phyloP scores from a whole-genome alignment of 1,284 basidiomycete species.

The Sutorius eximius region DNA sequence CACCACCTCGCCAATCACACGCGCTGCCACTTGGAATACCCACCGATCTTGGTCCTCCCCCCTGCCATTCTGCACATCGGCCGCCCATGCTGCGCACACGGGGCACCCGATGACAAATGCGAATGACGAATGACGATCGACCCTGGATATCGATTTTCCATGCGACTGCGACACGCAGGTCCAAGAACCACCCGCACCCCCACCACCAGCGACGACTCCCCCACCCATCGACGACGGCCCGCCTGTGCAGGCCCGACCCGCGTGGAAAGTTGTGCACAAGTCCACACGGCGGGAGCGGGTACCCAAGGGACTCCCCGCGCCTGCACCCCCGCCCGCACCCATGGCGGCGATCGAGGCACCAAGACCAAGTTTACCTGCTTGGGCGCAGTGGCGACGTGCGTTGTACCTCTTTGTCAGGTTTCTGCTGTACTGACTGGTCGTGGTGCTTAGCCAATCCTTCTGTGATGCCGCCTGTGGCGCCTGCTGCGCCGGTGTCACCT shows the following conservation, averaged over 20 bases:
- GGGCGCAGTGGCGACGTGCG: constrained; percentile 77
- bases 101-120: not conserved
- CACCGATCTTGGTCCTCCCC: not conserved
- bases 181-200: constrained; percentile 38
- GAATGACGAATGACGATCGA: not conserved
- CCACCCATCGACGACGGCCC: constrained; percentile 41
- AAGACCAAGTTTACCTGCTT: constrained; percentile 57
- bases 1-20: not conserved
- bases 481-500: constrained; percentile 35
- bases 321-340: constrained; percentile 39
- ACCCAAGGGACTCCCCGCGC: constrained; percentile 39
- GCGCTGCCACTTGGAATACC: not conserved
- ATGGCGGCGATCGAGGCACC: constrained; percentile 46
- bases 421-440: not conserved
- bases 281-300: constrained; percentile 50
- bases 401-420: constrained; percentile 5
- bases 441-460: constrained; percentile 51
- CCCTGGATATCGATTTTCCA: not conserved
- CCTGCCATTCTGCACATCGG: not conserved
- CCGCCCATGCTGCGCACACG: not conserved
- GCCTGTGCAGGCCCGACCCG: constrained; percentile 55
- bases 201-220: constrained; percentile 33
- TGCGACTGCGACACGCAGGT: constrained; percentile 14
- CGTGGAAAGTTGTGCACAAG: constrained; percentile 70
- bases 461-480: constrained; percentile 51